Evolutionary conservation across 1,139 yeast genomes (phyloP).

Genomic region (Blastobotrys serpentis): DNA sequence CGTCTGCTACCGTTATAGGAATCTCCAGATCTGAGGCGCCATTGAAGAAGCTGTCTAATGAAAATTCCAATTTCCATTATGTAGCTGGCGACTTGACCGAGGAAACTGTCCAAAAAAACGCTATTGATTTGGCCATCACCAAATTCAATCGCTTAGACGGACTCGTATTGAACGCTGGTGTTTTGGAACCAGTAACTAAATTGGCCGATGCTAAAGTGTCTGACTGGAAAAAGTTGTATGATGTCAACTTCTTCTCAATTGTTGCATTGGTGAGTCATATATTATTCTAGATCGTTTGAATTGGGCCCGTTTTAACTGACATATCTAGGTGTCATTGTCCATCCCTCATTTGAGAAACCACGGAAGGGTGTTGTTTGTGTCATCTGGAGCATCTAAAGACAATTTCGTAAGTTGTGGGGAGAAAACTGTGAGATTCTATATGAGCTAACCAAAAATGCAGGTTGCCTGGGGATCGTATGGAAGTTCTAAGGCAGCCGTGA

Average conservation of each 20-base stretch:
- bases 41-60: slow-evolving; percentile 42
- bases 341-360: slow-evolving; percentile 58
- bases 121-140: slow-evolving; percentile 50
- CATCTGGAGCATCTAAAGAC: slow-evolving; percentile 77
- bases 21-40: slow-evolving; percentile 64
- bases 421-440: too few species aligned
- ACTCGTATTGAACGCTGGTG: slow-evolving; percentile 83
- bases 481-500: slow-evolving; percentile 83
- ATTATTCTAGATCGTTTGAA: too few species aligned
- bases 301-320: neutral
- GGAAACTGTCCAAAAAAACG: slow-evolving; percentile 38
- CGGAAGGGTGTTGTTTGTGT: slow-evolving; percentile 70
- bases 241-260: slow-evolving; percentile 76
- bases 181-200: slow-evolving; percentile 71
- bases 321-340: slow-evolving; percentile 28
- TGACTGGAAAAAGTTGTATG: slow-evolving; percentile 65
- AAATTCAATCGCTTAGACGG: slow-evolving; percentile 66
- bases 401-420: slow-evolving; percentile 42
- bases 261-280: slow-evolving; percentile 57
- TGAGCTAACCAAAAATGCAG: slow-evolving; percentile 26
- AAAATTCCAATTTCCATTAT: slow-evolving; percentile 44
- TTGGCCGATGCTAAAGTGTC: slow-evolving; percentile 50
- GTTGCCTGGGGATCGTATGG: slow-evolving; percentile 91
- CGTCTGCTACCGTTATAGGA: slow-evolving; percentile 56
- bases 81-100: slow-evolving; percentile 67